Conservation (phyloP, 2,329 filamentous ascomycete species). For the Thermoascus crustaceus region DNA sequence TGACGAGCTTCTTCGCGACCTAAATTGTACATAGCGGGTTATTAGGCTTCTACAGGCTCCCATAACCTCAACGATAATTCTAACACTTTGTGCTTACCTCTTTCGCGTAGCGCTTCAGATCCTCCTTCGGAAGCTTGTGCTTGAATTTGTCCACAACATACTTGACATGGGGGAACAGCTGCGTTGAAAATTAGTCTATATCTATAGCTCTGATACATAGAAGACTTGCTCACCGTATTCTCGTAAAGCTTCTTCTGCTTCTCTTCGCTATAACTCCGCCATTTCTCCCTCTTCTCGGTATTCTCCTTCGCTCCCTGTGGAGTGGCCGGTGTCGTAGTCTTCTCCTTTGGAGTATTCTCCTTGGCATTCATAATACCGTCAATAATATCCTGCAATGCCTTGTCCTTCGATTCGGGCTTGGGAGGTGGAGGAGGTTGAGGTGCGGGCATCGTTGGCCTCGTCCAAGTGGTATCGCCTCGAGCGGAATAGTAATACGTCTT, state of each 20-base stretch:
- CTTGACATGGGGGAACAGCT: slow-evolving; percentile 81
- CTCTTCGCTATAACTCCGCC: slow-evolving; percentile 54
- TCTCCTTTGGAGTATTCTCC: slow-evolving; percentile 46
- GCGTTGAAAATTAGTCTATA: slow-evolving; percentile 5
- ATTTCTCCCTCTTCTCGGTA: slow-evolving; percentile 42
- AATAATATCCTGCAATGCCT: slow-evolving; percentile 74
- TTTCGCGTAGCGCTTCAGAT: slow-evolving; percentile 57
- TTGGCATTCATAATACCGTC: slow-evolving; percentile 71
- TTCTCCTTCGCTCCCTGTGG: slow-evolving; percentile 53
- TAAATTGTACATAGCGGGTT: slow-evolving; percentile 18
- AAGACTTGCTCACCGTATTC: slow-evolving; percentile 60
- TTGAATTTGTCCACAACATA: slow-evolving; percentile 80
- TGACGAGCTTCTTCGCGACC: slow-evolving; percentile 79
- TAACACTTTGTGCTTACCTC: slow-evolving; percentile 39
- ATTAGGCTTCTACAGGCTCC: no score
- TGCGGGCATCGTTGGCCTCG: slow-evolving; percentile 62
- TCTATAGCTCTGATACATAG: background rate
- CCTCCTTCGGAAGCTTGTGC: slow-evolving; percentile 75
- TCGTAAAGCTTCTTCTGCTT: slow-evolving; percentile 96
- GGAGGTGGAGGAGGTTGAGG: slow-evolving; percentile 52
- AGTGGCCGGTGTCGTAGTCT: slow-evolving; percentile 53
- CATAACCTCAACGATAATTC: no score
- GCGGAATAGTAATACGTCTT: slow-evolving; percentile 80
- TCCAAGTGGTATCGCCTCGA: slow-evolving; percentile 72
- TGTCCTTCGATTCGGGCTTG: slow-evolving; percentile 63